Percentiles rank a stretch among this genome's conserved stretches.
Conservation (phyloP, 139 green algal species). For the Asterochloris erici region DNA sequence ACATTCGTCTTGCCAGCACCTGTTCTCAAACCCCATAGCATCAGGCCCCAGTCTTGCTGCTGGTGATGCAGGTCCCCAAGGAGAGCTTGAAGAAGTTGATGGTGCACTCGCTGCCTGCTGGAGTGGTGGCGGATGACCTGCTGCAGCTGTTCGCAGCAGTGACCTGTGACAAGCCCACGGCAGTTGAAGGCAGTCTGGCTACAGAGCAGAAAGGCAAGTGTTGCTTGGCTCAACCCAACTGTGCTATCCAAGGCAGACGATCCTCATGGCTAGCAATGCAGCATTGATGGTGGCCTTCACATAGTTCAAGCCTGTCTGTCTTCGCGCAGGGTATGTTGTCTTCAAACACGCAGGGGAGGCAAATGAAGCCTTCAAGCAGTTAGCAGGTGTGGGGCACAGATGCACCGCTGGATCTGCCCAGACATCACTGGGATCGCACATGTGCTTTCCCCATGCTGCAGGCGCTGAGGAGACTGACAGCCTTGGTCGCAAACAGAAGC, state of each 20-base stretch:
- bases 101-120: constrained; percentile 32
- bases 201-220: too few species aligned
- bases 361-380: constrained; percentile 21
- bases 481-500: constrained; percentile 11
- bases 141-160: constrained; percentile 3
- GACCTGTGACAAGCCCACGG: background rate
- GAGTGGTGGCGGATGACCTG: constrained; percentile 19
- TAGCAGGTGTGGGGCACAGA: background rate
- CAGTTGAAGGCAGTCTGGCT: background rate
- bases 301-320: background rate
- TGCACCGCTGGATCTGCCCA: too few species aligned
- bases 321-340: constrained; percentile 22
- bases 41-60: too few species aligned
- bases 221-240: too few species aligned
- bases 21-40: too few species aligned
- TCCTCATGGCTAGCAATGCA: too few species aligned
- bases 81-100: constrained; percentile 46
- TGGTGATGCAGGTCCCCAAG: constrained; percentile 28
- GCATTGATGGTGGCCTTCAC: too few species aligned
- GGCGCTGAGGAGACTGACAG: constrained; percentile 6
- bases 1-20: too few species aligned
- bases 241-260: too few species aligned
- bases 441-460: too few species aligned
- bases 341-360: constrained; percentile 24
- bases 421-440: too few species aligned